Evolutionary conservation across 169 alveolate species (phyloP).

Genomic region (Cryptosporidium viatorum): DNA sequence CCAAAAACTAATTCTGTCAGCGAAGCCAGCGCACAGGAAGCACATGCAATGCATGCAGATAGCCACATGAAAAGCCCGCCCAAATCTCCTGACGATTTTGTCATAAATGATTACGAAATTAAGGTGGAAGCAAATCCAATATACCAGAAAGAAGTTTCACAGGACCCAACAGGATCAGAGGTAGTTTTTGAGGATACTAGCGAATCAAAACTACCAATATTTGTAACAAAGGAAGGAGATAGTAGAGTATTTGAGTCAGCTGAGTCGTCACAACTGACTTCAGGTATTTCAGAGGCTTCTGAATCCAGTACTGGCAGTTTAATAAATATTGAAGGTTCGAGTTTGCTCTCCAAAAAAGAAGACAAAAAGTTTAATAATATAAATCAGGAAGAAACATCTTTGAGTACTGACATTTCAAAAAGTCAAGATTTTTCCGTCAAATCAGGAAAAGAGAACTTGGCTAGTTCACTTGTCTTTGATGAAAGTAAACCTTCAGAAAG

Average conservation of each 20-base stretch:
- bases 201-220: conserved; percentile 53
- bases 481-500: background rate
- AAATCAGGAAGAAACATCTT: background rate
- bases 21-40: background rate
- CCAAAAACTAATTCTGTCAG: conserved; percentile 33
- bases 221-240: background rate
- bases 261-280: conserved; percentile 8
- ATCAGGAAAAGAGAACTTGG: background rate
- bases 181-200: conserved; percentile 44
- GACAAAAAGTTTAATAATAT: background rate
- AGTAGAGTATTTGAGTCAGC: background rate
- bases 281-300: conserved; percentile 46
- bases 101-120: conserved; percentile 1
- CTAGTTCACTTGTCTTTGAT: background rate
- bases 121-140: conserved; percentile 22
- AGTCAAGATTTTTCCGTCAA: background rate
- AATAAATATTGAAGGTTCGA: background rate
- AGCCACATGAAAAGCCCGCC: conserved; percentile 34
- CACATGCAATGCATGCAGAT: conserved; percentile 2
- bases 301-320: background rate
- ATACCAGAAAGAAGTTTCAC: conserved; percentile 2
- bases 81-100: conserved; percentile 19
- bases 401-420: background rate
- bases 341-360: background rate
- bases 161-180: background rate